These are phyloP conservation scores for Crucihimalaya himalaica DNA, from an alignment of 345 rosid species.

Conservation along the genomic window DNA sequence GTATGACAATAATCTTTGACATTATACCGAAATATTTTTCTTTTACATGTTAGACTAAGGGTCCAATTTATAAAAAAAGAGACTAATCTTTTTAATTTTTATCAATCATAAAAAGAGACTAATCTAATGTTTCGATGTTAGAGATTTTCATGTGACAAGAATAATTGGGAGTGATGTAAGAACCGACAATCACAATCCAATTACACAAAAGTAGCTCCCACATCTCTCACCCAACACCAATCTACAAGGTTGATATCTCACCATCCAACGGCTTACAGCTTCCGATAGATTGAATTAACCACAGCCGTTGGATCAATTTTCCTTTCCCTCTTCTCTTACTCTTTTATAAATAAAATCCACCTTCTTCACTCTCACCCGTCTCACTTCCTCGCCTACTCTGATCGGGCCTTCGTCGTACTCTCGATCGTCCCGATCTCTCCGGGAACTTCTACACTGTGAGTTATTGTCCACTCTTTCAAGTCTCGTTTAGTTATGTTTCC, in stretches of 20 bases:
- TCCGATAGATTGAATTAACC: not conserved
- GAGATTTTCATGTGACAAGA: not conserved
- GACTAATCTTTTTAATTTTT: too few relatives aligned
- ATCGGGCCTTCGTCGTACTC: constrained; percentile 25
- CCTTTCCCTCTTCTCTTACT: constrained; percentile 29
- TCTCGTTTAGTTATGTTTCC: not conserved
- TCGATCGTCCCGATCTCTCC: constrained; percentile 32
- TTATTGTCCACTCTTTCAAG: not conserved
- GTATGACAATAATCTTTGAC: not conserved
- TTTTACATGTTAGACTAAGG: not conserved
- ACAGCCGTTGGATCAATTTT: constrained; percentile 35
- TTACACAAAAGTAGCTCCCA: constrained; percentile 18
- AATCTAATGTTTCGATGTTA: not conserved
- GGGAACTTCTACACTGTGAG: constrained; percentile 21
- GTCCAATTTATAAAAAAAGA: not conserved
- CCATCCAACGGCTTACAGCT: constrained; percentile 39
- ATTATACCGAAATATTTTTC: not conserved
- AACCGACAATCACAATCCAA: constrained; percentile 34
- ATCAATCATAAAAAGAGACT: not conserved
- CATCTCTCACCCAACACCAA: constrained; percentile 31
- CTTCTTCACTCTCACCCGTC: constrained; percentile 26
- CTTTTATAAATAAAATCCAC: constrained; percentile 30
- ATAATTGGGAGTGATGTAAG: not conserved
- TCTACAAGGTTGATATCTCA: constrained; percentile 33
- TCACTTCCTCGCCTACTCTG: constrained; percentile 25